Percentiles rank a stretch among this genome's conserved stretches.
Evolutionary conservation across 208 protist species (phyloP).

Genomic region (Trypanosoma cruzi): DNA sequence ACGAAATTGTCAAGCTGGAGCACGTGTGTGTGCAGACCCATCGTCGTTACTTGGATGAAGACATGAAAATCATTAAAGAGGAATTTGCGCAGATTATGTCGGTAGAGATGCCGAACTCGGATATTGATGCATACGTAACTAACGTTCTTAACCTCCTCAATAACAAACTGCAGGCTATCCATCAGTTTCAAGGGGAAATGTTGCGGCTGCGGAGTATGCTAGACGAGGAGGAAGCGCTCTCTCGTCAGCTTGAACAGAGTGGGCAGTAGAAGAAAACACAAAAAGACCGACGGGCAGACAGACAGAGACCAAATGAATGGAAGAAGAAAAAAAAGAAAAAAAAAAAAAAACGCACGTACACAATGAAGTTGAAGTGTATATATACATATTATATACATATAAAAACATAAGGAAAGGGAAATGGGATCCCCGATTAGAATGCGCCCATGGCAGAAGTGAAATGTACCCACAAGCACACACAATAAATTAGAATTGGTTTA

Average conservation of each 20-base stretch:
- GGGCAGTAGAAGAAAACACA: constrained; percentile 6
- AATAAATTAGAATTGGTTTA: constrained; percentile 15
- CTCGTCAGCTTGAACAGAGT: constrained; percentile 21
- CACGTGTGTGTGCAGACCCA: constrained; percentile 25
- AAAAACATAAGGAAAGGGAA: neutral
- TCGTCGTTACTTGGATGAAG: constrained; percentile 28
- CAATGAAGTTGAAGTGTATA: neutral
- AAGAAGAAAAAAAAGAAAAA: constrained; percentile 6
- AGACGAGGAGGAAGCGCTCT: constrained; percentile 29
- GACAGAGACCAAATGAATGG: neutral
- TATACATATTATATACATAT: constrained; percentile 16
- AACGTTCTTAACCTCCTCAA: constrained; percentile 18
- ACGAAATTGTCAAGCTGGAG: constrained; percentile 30
- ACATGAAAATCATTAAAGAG: constrained; percentile 33
- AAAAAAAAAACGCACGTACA: no score
- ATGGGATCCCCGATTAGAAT: constrained; percentile 2
- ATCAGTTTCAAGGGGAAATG: constrained; percentile 30
- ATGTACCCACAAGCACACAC: neutral
- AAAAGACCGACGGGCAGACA: neutral
- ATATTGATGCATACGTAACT: constrained; percentile 30
- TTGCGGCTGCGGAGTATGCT: constrained; percentile 16
- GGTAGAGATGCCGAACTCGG: constrained; percentile 31
- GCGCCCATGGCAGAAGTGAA: neutral
- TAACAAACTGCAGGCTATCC: constrained; percentile 23
- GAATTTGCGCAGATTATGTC: constrained; percentile 35